Conservation (phyloP, 176 grass and related monocot species). For the Chloris gayana region DNA sequence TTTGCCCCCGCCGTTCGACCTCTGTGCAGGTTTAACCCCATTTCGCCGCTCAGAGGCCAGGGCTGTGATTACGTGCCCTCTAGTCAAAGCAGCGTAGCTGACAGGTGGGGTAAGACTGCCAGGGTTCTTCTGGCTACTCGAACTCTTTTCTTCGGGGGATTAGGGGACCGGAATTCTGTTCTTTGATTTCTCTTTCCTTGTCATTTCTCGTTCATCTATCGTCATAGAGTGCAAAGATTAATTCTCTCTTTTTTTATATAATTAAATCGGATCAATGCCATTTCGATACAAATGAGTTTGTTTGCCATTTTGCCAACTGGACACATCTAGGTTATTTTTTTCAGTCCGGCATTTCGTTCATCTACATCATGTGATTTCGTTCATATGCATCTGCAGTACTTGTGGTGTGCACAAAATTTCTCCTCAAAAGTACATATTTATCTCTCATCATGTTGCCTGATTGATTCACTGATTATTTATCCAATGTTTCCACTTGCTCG, state of each 20-base stretch:
- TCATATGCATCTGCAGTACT: background rate
- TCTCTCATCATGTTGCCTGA: background rate
- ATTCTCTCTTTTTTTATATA: background rate
- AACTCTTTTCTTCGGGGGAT: background rate
- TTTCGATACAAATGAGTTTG: background rate
- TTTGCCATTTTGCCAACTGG: too few species aligned
- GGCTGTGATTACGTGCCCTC: background rate
- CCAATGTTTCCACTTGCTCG: background rate
- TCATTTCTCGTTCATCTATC: background rate
- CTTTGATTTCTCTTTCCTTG: background rate
- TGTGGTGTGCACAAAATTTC: background rate
- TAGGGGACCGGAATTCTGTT: background rate
- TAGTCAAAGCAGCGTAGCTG: background rate
- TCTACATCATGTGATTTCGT: background rate
- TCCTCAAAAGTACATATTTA: background rate
- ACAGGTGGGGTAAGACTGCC: background rate
- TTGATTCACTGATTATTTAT: background rate
- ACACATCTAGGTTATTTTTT: too few species aligned
- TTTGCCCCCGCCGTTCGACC: background rate
- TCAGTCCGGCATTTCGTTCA: background rate
- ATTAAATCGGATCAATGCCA: background rate
- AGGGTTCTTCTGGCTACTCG: background rate
- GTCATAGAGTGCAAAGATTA: background rate
- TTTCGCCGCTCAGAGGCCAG: slow-evolving; percentile 16
- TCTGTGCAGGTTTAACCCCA: slow-evolving; percentile 36